Evolutionary conservation across 148 eudicot species (phyloP).

Genomic region (Rhododendron williamsianum): DNA sequence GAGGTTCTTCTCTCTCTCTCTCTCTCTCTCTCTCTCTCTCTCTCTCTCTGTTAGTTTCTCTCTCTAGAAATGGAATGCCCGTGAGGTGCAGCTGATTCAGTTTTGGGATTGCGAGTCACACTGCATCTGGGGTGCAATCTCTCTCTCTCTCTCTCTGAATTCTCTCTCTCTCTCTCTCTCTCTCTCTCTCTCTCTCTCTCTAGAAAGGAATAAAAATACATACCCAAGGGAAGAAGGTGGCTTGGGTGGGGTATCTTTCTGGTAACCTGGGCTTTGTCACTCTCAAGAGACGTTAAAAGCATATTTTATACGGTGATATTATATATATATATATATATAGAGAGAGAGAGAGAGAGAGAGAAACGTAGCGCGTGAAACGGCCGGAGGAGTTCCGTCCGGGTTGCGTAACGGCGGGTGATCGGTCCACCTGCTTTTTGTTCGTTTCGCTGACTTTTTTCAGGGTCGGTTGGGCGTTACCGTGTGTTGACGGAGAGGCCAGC

Average conservation of each 20-base stretch:
- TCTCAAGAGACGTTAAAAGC: neutral
- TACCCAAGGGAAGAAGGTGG: neutral
- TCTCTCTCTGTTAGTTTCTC: neutral
- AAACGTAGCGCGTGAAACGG: slow-evolving; percentile 11
- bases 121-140: neutral
- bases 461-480: neutral
- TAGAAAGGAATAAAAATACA: neutral
- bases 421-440: neutral
- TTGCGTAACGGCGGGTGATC: neutral
- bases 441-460: neutral
- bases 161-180: neutral
- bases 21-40: neutral
- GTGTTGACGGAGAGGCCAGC: neutral
- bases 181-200: neutral
- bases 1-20: slow-evolving; percentile 2
- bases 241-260: slow-evolving; percentile 1
- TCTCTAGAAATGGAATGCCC: neutral
- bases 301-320: neutral
- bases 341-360: neutral
- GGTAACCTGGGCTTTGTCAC: neutral
- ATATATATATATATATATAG: too few species aligned
- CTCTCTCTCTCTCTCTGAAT: too few species aligned
- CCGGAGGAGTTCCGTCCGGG: slow-evolving; percentile 4
- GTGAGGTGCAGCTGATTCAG: slow-evolving; percentile 10
- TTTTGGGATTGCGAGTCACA: neutral